Percentiles rank a stretch among this genome's conserved stretches.
Conservation (phyloP, 225 moss, liverwort and hornwort genomes). For the Pseudoscleropodium purum region DNA sequence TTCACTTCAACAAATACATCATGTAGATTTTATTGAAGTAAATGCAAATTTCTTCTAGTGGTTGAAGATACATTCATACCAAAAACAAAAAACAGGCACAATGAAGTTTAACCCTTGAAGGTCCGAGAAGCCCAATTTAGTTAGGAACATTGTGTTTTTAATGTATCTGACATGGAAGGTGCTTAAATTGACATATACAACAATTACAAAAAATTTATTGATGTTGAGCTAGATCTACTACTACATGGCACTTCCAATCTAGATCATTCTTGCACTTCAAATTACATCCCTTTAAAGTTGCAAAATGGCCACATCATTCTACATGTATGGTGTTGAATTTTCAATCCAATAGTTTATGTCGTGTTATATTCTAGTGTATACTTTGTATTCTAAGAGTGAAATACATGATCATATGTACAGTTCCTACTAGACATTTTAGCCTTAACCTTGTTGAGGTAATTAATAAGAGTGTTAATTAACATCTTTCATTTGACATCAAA, state of each 20-base stretch:
- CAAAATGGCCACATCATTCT: neutral
- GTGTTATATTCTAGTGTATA: neutral
- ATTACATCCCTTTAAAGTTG: neutral
- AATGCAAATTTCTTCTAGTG: too few species aligned
- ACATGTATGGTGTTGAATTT: neutral
- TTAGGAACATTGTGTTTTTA: neutral
- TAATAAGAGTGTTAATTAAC: neutral
- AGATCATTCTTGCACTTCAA: neutral
- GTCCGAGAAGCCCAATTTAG: neutral
- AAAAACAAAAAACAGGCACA: accelerated
- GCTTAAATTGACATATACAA: neutral
- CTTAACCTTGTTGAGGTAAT: accelerated
- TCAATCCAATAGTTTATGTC: too few species aligned
- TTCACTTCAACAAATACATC: too few species aligned
- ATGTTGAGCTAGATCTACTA: neutral
- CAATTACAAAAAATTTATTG: neutral
- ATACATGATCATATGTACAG: accelerated
- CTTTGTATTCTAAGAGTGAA: neutral
- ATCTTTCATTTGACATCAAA: neutral
- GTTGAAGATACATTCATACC: neutral
- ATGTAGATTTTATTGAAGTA: too few species aligned
- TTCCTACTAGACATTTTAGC: neutral
- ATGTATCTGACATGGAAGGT: neutral
- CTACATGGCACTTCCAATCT: neutral
- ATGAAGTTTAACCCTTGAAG: neutral